Base-by-base conservation (phyloP, 345 rosid genomes). In the Melaleuca alternifolia region DNA sequence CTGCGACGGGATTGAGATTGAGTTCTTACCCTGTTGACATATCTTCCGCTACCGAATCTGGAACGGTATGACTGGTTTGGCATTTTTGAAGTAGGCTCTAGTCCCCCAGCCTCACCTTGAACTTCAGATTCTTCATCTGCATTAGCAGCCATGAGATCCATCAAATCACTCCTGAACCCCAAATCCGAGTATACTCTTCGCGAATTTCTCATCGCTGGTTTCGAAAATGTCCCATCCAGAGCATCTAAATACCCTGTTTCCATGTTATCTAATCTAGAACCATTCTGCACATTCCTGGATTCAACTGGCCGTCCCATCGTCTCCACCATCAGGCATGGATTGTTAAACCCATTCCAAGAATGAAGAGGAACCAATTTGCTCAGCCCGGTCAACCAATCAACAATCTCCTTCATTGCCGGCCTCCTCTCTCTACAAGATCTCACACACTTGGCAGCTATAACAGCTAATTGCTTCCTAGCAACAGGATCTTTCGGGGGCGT, bases 321-420 rank as follows among this genome's bases (percentile, higher is more conserved):
- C 90, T 97, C 99, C 51, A 97, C 96, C 99, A 96, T 95, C 97
- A 94, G 86, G 90, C 99, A 97, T 24, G 99, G 99, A 91, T 97
- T 97, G 87, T 91, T 96, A 86, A 97, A 93, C 51, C 97, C 94
- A 88, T 94, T 96, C 99, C 99, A 97, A 1, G 98, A 92, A 88
- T 95, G 95, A 76, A 94, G 93, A 83, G 96, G 96, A 85, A 95
- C 96, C 90, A 94, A 89, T 90, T 94, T 95, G 86, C 94, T 93
- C 86, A 95, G 86, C 54, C 93, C 92, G 23, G 91, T 92, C 84
- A 96, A 90, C 99, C 99, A 97, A 65, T 89, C 93, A 54, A 93
- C 99, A 23, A 97, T 91, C 86, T 97, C 99, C 84, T 92, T 94
- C 98, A 97, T 97, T 0, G 95, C 85, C 8, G 99, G 99, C 86